Evolutionary conservation across 2,329 filamentous ascomycete genomes (phyloP).

Genomic region (Penicillium crustosum): DNA sequence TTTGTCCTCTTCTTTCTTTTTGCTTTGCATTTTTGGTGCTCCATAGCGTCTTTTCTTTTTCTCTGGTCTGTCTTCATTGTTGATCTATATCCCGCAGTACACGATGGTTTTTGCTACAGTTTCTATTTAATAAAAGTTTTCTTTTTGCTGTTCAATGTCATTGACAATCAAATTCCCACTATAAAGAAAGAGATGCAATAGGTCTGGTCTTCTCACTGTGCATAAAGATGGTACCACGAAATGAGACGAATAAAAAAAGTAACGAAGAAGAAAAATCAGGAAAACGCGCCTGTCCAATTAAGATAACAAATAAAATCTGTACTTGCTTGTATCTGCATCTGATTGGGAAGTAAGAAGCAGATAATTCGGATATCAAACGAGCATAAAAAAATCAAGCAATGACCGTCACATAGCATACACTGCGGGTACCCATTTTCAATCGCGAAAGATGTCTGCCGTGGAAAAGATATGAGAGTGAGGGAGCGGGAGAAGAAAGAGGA

Average conservation of each 20-base stretch:
- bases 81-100: slow-evolving; percentile 30
- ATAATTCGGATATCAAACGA: slow-evolving; percentile 18
- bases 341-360: neutral
- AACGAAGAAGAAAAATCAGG: neutral
- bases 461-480: slow-evolving; percentile 9
- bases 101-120: slow-evolving; percentile 22
- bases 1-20: neutral
- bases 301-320: neutral
- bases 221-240: neutral
- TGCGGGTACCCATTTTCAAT: slow-evolving; percentile 10
- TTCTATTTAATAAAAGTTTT: slow-evolving; percentile 7
- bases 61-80: neutral
- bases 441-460: neutral
- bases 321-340: neutral
- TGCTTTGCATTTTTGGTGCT: slow-evolving; percentile 9
- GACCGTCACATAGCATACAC: slow-evolving; percentile 21
- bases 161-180: neutral
- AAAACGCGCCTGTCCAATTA: neutral
- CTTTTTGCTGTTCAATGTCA: neutral
- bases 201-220: neutral
- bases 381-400: slow-evolving; percentile 7
- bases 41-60: neutral
- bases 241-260: neutral
- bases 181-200: neutral
- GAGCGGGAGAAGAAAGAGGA: neutral